Evolutionary conservation across 345 rosid genomes (phyloP), one percentile per base, ranked within the genome.

Genomic region (Boechera stricta): DNA sequence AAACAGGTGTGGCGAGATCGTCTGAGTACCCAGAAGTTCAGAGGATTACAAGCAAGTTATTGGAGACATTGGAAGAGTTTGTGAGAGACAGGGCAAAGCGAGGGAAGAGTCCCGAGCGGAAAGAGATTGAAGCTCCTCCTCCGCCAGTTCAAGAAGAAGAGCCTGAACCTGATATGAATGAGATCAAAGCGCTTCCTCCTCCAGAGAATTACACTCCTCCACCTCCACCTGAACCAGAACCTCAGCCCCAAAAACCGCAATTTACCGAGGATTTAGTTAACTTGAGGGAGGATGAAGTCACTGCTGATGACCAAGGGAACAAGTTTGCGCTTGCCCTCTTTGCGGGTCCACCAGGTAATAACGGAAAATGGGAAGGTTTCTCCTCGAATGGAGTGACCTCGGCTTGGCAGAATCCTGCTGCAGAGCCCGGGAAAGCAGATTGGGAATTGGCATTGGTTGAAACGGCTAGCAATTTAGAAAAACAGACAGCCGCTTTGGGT

Each of bases 391-490:
- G 90, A 41, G 83, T 90, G 36, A 90, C 90, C 29, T 90, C 95
- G 0, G 95, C 95, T 4, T 88, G 95, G 95, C 84, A 88, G 77
- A 90, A 85, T 31, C 92, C 98, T 3, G 97, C 97, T 31, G 96
- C 96, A 7, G 97, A 95, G 72, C 71, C 67, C 0, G 98, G 90
- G 42, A 95, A 93, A 72, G 96, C 90, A 32, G 99, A 90, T 85
- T 95, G 99, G 99, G 99, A 95, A 63, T 29, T 90, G 75, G 98
- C 96, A 7, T 82, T 95, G 82, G 98, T 91, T 4, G 99, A 91
- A 76, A 73, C 99, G 0, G 93, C 94, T 2, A 88, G 96, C 71
- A 83, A 91, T 76, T 78, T 92, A 47, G 84, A 96, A 0, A 86
- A 82, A 76, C 99, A 92, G 83, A 85, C 86, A 78, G 90, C 93